Evolutionary conservation across 1,139 yeast species (phyloP).

Genomic region (Sugiyamaella grinbergsii): DNA sequence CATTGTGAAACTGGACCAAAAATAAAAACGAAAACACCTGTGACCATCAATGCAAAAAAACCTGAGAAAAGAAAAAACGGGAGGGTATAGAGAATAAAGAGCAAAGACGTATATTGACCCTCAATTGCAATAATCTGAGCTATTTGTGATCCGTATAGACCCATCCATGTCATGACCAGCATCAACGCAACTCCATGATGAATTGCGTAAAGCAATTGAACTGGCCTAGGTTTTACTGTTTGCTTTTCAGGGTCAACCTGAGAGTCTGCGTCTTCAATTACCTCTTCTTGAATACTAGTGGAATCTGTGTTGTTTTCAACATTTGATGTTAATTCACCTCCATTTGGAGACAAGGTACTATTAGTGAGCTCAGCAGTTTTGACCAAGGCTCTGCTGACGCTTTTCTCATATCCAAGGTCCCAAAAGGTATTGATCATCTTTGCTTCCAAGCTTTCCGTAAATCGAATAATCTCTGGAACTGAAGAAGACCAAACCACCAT

Average conservation of each 20-base stretch:
- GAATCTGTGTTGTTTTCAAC: background rate
- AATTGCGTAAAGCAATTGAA: background rate
- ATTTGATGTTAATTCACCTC: background rate
- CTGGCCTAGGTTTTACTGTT: background rate
- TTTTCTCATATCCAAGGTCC: background rate
- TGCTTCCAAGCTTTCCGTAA: background rate
- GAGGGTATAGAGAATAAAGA: background rate
- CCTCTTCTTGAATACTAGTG: background rate
- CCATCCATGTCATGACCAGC: background rate
- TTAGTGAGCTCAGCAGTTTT: background rate
- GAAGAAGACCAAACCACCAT: background rate
- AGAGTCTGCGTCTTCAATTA: background rate
- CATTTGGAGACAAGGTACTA: background rate
- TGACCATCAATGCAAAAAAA: background rate
- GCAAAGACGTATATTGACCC: background rate
- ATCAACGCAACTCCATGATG: background rate
- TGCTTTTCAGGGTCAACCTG: background rate
- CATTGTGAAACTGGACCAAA: constrained; percentile 1
- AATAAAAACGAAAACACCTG: background rate
- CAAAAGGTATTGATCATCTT: background rate
- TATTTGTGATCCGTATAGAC: background rate
- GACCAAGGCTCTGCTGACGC: background rate
- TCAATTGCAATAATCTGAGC: background rate
- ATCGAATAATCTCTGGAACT: background rate
- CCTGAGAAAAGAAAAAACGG: background rate